Percentiles rank a stretch among this genome's conserved stretches.
These are phyloP conservation scores for Komagataella mondaviorum DNA, from an alignment of 805 yeast genomes.

Conservation along the genomic window DNA sequence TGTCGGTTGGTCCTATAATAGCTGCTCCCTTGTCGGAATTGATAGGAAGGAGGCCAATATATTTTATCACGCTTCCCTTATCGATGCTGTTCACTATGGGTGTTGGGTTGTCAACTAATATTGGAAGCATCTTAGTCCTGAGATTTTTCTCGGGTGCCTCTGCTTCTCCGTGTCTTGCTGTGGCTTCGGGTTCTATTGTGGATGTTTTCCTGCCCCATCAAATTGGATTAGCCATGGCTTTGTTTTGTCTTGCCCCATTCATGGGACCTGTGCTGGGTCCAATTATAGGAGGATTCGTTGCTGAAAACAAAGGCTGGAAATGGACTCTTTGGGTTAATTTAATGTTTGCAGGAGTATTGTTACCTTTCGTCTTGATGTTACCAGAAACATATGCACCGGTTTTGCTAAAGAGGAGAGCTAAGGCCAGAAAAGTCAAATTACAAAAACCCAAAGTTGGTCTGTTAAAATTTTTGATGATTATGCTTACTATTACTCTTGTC, in stretches of 20 bases:
- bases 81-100: conserved; percentile 69
- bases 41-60: conserved; percentile 53
- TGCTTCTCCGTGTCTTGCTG: conserved; percentile 73
- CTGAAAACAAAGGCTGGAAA: conserved; percentile 48
- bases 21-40: conserved; percentile 66
- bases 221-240: conserved; percentile 60
- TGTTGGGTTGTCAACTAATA: conserved; percentile 50
- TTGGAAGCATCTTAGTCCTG: conserved; percentile 47
- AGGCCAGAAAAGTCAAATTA: conserved; percentile 40
- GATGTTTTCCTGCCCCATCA: conserved; percentile 63
- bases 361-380: conserved; percentile 26
- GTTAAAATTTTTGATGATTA: conserved; percentile 25
- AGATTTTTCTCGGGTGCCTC: conserved; percentile 65
- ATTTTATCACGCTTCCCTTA: conserved; percentile 42
- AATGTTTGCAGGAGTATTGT: conserved; percentile 49
- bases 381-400: conserved; percentile 71
- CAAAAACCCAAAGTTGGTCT: conserved; percentile 18
- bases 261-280: conserved; percentile 75
- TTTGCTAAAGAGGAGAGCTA: conserved; percentile 46
- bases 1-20: conserved; percentile 56
- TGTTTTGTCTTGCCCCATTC: conserved; percentile 70
- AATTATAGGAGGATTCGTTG: conserved; percentile 60
- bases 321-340: conserved; percentile 65
- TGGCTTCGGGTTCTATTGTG: conserved; percentile 74
- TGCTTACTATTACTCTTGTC: conserved; percentile 36